phyloP scores from a whole-genome alignment of 1,284 basidiomycete genomes.

The Microbotryum intermedium region DNA sequence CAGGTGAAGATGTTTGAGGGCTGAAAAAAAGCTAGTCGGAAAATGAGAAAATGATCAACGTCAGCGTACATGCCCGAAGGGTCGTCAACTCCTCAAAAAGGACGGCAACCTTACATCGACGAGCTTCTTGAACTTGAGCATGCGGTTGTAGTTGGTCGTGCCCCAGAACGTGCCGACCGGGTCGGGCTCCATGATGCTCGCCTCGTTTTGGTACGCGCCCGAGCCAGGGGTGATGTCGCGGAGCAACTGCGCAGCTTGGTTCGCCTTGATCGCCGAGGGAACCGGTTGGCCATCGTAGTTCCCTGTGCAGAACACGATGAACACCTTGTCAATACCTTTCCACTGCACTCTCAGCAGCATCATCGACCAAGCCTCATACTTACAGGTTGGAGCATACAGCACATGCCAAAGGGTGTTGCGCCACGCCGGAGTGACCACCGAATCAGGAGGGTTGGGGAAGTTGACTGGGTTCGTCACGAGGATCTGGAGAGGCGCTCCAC shows the following conservation, averaged over 20 bases:
- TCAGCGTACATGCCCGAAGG: too few relatives aligned
- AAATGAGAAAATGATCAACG: too few relatives aligned
- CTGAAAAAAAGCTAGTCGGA: too few relatives aligned
- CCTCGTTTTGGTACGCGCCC: background rate
- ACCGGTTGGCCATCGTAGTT: background rate
- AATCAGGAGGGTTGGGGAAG: background rate
- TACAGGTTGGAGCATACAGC: background rate
- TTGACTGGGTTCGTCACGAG: background rate
- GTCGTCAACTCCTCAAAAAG: too few relatives aligned
- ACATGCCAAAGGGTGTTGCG: conserved; percentile 1
- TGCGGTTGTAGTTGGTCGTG: background rate
- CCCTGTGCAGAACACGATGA: background rate
- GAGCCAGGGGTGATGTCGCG: background rate
- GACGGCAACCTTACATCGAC: background rate
- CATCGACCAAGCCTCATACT: too few relatives aligned
- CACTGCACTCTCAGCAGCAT: too few relatives aligned
- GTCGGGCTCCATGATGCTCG: background rate
- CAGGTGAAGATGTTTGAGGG: background rate
- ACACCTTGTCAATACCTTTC: too few relatives aligned
- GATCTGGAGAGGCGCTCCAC: background rate
- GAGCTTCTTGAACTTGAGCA: background rate
- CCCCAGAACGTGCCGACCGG: background rate
- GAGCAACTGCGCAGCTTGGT: background rate
- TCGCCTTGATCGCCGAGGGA: background rate
- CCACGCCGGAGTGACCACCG: background rate